phyloP scores from a whole-genome alignment of 805 yeast genomes.

The Saturnispora besseyi region DNA sequence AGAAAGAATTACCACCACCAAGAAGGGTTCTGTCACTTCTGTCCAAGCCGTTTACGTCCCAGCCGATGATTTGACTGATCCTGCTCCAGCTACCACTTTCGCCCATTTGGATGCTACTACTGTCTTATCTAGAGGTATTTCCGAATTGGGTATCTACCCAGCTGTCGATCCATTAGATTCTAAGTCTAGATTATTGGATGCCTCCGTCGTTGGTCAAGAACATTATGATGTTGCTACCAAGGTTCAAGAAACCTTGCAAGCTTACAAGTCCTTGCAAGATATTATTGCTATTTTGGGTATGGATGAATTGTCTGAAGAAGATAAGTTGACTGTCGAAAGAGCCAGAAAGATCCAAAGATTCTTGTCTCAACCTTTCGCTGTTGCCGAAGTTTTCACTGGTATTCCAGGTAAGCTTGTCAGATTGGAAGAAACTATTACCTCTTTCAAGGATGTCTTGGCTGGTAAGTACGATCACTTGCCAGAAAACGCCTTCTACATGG shows the following conservation, averaged over 20 bases:
- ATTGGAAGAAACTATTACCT: slow-evolving; percentile 86
- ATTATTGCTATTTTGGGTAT: slow-evolving; percentile 99
- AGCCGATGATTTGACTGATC: slow-evolving; percentile 99
- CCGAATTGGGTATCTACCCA: slow-evolving; percentile 99
- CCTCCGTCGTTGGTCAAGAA: slow-evolving; percentile 95
- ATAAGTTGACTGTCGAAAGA: slow-evolving; percentile 99
- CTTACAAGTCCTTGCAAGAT: slow-evolving; percentile 99
- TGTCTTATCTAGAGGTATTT: slow-evolving; percentile 98
- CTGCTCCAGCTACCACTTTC: slow-evolving; percentile 99
- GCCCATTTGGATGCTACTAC: slow-evolving; percentile 99
- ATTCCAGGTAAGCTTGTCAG: slow-evolving; percentile 96
- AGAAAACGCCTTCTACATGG: slow-evolving; percentile 99
- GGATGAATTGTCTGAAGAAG: slow-evolving; percentile 99
- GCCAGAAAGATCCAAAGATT: slow-evolving; percentile 99
- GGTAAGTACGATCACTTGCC: slow-evolving; percentile 99
- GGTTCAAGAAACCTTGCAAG: slow-evolving; percentile 98
- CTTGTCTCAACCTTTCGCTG: slow-evolving; percentile 99
- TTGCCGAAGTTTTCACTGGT: slow-evolving; percentile 99
- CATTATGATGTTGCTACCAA: slow-evolving; percentile 91
- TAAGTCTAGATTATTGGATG: slow-evolving; percentile 97
- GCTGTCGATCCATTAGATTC: slow-evolving; percentile 99
- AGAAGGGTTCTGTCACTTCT: slow-evolving; percentile 99
- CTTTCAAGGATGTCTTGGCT: slow-evolving; percentile 94
- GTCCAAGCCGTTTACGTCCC: slow-evolving; percentile 99
- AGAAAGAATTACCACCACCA: slow-evolving; percentile 99